Evolutionary conservation across 1,139 yeast species (phyloP), one percentile per base, ranked within the genome.

Genomic region (Blastobotrys persicus): DNA sequence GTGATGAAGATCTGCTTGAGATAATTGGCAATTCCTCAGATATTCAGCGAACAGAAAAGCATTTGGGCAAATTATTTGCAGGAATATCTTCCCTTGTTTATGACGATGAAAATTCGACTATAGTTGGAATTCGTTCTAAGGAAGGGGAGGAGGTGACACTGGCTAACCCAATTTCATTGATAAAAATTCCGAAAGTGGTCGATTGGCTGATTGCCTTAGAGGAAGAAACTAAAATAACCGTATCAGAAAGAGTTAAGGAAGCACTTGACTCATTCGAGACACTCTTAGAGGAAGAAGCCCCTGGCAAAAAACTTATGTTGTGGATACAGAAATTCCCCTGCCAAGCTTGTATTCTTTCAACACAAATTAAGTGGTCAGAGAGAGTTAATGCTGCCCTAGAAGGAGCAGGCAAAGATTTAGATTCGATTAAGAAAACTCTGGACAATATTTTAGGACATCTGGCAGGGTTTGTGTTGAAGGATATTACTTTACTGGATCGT

Each of bases 1-100:
- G 98, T 4, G 92, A 92, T 62, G 96, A 89, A 55, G 97, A 91
- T 63, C 70, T 92, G 37, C 69, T 92, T 35, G 95, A 88, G 55
- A 78, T 92, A 38, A 78, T 92, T 48, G 96, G 97, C 2, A 77
- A 83, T 51, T 73, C 83, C 0, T 68, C 67, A 6, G 79, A 83
- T 57, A 65, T 79, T 3, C 53, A 55, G 0, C 65, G 78, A 6
- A 71, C 84, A 2, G 82, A 83, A 26, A 76, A 74, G 53, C 94
- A 86, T 61, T 67, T 88, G 49, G 73, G 73, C 47, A 88, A 87
- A 60, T 78, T 92, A 81, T 89, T 85, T 64, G 67, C 81, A 2
- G 95, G 95, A 1, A 72, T 88, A 7, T 60, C 76, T 0, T 65
- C 72, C 2, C 59, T 88, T 1, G 61, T 68, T 0, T 73, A 70